Percentiles rank a stretch among this genome's conserved stretches.
These are phyloP conservation scores for Acer campestre DNA, from an alignment of 345 rosid genomes.

Conservation along the genomic window DNA sequence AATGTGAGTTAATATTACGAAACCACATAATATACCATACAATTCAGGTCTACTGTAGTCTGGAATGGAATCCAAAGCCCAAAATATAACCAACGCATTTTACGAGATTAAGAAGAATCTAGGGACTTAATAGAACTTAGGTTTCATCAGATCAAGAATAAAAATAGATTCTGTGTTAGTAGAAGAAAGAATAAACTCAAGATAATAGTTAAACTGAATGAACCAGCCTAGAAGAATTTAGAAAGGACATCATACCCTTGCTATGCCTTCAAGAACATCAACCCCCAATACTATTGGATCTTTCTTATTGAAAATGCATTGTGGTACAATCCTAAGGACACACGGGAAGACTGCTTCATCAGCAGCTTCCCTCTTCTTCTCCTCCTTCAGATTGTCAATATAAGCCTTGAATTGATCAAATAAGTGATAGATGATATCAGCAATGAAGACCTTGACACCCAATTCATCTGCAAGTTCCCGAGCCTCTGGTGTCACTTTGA, in stretches of 20 bases:
- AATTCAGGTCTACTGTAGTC: not conserved
- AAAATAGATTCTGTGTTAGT: not conserved
- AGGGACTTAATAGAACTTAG: too few relatives aligned
- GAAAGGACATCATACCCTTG: slow-evolving; percentile 49
- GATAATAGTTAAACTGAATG: not conserved
- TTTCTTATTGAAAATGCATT: slow-evolving; percentile 81
- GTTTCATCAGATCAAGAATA: not conserved
- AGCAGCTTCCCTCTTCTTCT: slow-evolving; percentile 88
- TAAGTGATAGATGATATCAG: slow-evolving; percentile 93
- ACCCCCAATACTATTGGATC: slow-evolving; percentile 94
- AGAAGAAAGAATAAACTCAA: not conserved
- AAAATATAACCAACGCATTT: not conserved
- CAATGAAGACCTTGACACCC: slow-evolving; percentile 94
- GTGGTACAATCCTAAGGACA: slow-evolving; percentile 72
- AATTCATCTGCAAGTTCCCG: slow-evolving; percentile 81
- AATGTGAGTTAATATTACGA: too few relatives aligned
- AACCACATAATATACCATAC: not conserved
- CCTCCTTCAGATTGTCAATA: slow-evolving; percentile 81
- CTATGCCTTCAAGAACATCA: slow-evolving; percentile 76
- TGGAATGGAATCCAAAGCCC: not conserved
- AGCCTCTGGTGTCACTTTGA: slow-evolving; percentile 89
- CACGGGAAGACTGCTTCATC: slow-evolving; percentile 97
- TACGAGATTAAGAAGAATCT: not conserved
- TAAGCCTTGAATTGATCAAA: slow-evolving; percentile 91
- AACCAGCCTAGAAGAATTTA: not conserved